Evolutionary conservation across 2,329 filamentous ascomycete species (phyloP).

Genomic region (Cercospora zeina): DNA sequence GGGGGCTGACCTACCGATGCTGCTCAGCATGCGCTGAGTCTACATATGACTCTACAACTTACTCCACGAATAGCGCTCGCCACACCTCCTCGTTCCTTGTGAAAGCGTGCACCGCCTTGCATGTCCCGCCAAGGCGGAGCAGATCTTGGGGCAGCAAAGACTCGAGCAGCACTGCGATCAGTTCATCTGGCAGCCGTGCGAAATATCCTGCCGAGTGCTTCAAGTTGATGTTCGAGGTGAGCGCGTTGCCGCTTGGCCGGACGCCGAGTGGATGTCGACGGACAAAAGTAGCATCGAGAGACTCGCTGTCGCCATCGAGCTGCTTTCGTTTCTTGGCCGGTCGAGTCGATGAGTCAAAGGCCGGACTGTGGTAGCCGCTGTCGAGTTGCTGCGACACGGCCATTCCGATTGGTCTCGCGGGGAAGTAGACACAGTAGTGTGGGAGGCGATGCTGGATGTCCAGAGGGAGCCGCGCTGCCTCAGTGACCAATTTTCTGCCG

Average conservation of each 20-base stretch:
- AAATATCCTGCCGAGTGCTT: slow-evolving; percentile 67
- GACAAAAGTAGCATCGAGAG: slow-evolving; percentile 55
- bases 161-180: slow-evolving; percentile 74
- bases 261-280: slow-evolving; percentile 79
- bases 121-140: slow-evolving; percentile 69
- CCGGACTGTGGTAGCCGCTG: slow-evolving; percentile 16
- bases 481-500: slow-evolving; percentile 6
- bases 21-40: slow-evolving; percentile 34
- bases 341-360: slow-evolving; percentile 23
- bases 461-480: neutral
- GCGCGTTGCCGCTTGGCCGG: slow-evolving; percentile 82
- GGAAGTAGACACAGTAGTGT: neutral
- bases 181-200: slow-evolving; percentile 72
- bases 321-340: slow-evolving; percentile 28
- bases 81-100: slow-evolving; percentile 82
- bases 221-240: slow-evolving; percentile 66
- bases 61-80: slow-evolving; percentile 83
- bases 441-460: slow-evolving; percentile 3
- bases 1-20: slow-evolving; percentile 46
- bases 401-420: slow-evolving; percentile 19
- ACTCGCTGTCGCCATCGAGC: slow-evolving; percentile 23
- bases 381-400: slow-evolving; percentile 20
- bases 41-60: slow-evolving; percentile 51
- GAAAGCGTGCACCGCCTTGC: slow-evolving; percentile 84
- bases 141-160: slow-evolving; percentile 66